phyloP scores from a whole-genome alignment of 768 basidiomycete genomes.

The Lentinula boryana region DNA sequence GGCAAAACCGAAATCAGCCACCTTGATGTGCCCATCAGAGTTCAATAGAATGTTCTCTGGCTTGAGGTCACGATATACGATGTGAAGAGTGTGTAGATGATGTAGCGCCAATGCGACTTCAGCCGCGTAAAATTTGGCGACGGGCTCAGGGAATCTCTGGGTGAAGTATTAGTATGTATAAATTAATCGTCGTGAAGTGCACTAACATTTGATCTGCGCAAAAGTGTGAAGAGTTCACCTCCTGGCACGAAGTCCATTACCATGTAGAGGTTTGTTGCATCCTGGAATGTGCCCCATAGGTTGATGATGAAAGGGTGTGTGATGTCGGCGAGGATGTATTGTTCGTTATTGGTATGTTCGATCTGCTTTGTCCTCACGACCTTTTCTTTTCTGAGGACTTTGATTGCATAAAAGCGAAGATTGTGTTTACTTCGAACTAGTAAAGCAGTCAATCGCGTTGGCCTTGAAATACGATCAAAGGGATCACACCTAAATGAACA shows the following conservation, averaged over 20 bases:
- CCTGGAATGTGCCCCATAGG: slow-evolving; percentile 95
- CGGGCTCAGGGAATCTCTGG: slow-evolving; percentile 92
- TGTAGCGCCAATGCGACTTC: slow-evolving; percentile 92
- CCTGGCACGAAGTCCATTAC: slow-evolving; percentile 97
- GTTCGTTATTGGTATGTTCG: slow-evolving; percentile 96
- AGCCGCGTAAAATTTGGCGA: slow-evolving; percentile 96
- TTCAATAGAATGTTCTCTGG: slow-evolving; percentile 95
- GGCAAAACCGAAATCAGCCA: slow-evolving; percentile 96
- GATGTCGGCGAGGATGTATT: slow-evolving; percentile 76
- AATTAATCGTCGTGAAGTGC: slow-evolving; percentile 9
- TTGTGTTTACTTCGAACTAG: slow-evolving; percentile 89
- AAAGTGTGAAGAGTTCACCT: slow-evolving; percentile 91
- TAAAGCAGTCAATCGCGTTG: background rate
- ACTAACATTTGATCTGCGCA: slow-evolving; percentile 83
- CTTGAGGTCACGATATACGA: slow-evolving; percentile 97
- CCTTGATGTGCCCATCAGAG: slow-evolving; percentile 94
- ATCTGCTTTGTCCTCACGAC: slow-evolving; percentile 92
- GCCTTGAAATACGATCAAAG: slow-evolving; percentile 4
- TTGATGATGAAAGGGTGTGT: slow-evolving; percentile 95
- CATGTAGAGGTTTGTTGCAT: slow-evolving; percentile 91
- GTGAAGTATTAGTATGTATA: slow-evolving; percentile 12
- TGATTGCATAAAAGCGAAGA: slow-evolving; percentile 93
- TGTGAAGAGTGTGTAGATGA: slow-evolving; percentile 78
- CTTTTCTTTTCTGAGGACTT: slow-evolving; percentile 90
- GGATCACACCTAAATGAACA: slow-evolving; percentile 76